Base-by-base conservation (phyloP, 495 filamentous ascomycete species). In the Hyaloscypha variabilis region DNA sequence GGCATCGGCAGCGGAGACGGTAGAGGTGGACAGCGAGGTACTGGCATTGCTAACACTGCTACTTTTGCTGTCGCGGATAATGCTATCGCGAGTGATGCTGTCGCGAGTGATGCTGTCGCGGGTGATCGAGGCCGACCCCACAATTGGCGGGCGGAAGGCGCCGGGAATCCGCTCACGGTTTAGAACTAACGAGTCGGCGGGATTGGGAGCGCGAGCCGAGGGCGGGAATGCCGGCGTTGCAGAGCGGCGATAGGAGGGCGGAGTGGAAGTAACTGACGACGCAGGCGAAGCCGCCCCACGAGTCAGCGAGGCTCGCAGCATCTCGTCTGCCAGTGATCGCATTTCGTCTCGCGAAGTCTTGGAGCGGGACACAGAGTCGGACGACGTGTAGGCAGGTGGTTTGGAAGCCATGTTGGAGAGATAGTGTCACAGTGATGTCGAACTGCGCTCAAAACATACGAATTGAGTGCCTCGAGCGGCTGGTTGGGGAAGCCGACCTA, bases 1-100 rank as follows among this genome's bases (percentile, higher is more conserved):
- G 21, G 68, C 67, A 39, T 72, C 72, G 29, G 64, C 51, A 6
- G 31, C 58, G 1, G 72, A 70, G 49, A 51, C 1, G 6, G 49
- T 51, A 19, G 19, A 21, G 6, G 23, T 24, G 23, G 19, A 21
- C 6, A 6, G 6, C 49, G 23, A n/a, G 23, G 10, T 51, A 19
- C 49, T 17, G 49, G n/a, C 19, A 24, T 19, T 51, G 31, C 31
- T 34, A 13, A 34, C 31, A 34, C 31, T 34, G 49, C 49, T 51
- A 19, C 23, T 51, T 51, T 51, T 51, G 31, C 31, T 34, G 31
- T 55, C 52, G 14, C 52, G 52, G 49, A 11, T 26, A 24, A 21
- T 55, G 36, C 19, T 26, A 6, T 55, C 52, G 6, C 52, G 52
- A 13, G 17, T 26, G 31, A 34, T 34, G 30, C 30, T 34, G 11